Base-by-base conservation (phyloP, 148 eudicot genomes). In the Arbutus unedo region DNA sequence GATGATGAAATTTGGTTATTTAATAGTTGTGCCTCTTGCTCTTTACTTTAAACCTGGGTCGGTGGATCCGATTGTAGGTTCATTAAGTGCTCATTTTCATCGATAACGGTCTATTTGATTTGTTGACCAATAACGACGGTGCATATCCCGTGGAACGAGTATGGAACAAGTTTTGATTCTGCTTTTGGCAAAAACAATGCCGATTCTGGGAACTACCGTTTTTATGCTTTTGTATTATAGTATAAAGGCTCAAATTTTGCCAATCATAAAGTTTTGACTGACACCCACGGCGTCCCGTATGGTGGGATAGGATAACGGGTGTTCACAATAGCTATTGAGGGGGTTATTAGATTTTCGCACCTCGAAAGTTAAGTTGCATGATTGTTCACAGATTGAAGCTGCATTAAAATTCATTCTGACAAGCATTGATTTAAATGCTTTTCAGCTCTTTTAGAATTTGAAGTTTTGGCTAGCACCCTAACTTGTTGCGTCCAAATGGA, bases 1-100 rank as follows among this genome's bases (percentile, higher is more conserved):
- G 25, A 14, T 14, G 14, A 14, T 76, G 45, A 76, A 51, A 23
- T 76, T 53, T 51, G 23, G 38, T n/a, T 75, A 50, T 50, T 49
- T 23, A 23, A 25, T 18, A 73, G 4, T 11, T 19, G 4, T 74
- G 48, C 14, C 56, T 48, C 4, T 2, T 49, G 54, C 31, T 74
- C 56, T 8, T 74, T 4, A 15, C 3, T 74, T 45, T n/a, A n/a
- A 21, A 21, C 38, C 68, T 21, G 68, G 38, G 21, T 62, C 1
- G 68, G 68, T 21, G 68, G 68, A 62, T 47, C 53, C n/a, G 57
- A 50, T 74, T 74, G 16, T 5, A 16, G 44, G 31, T 47, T 19
- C 77, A 73, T 47, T 13, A 47, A 73, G 50, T 73, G 51, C 60
- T 50, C 59, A 50, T 25, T 53, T 45, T 76, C 78, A 76, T 51